Percentiles rank a stretch among this genome's conserved stretches.
Evolutionary conservation across 495 filamentous ascomycete species (phyloP).

Genomic region (Elasticomyces elasticus): DNA sequence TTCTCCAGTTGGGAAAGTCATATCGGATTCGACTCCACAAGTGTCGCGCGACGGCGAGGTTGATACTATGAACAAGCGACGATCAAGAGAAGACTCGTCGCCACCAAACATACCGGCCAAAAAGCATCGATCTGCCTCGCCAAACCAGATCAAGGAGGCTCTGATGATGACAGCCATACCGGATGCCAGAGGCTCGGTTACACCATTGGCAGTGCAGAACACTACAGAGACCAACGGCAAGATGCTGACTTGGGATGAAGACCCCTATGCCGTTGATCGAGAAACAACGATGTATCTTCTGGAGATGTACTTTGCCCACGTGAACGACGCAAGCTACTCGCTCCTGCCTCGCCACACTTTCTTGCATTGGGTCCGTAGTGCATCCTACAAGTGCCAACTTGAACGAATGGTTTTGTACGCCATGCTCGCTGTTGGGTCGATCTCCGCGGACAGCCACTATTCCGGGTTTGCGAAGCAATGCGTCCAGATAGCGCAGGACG

Average conservation of each 20-base stretch:
- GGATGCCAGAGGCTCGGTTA: background rate
- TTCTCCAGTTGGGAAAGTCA: constrained; percentile 9
- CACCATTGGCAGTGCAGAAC: background rate
- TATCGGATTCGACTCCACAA: constrained; percentile 9
- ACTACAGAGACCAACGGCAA: background rate
- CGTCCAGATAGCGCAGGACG: constrained; percentile 49
- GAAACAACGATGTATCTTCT: constrained; percentile 40
- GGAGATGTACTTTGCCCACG: constrained; percentile 45
- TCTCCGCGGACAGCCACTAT: constrained; percentile 43
- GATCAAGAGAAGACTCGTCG: constrained; percentile 12
- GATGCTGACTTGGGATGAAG: constrained; percentile 38
- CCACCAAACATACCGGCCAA: constrained; percentile 14
- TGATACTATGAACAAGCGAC: constrained; percentile 13
- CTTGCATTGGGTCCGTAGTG: constrained; percentile 42
- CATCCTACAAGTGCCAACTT: constrained; percentile 46
- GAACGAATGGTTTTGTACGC: constrained; percentile 64
- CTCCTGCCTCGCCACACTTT: constrained; percentile 48
- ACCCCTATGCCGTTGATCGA: constrained; percentile 46
- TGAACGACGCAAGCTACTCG: constrained; percentile 44
- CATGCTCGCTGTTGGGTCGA: constrained; percentile 48
- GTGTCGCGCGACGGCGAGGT: background rate
- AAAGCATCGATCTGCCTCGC: constrained; percentile 20
- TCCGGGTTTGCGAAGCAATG: constrained; percentile 37
- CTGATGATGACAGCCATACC: background rate
- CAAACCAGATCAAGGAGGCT: background rate